phyloP scores from a whole-genome alignment of 192 early-diverging fungal species.

The Coemansia sp. region DNA sequence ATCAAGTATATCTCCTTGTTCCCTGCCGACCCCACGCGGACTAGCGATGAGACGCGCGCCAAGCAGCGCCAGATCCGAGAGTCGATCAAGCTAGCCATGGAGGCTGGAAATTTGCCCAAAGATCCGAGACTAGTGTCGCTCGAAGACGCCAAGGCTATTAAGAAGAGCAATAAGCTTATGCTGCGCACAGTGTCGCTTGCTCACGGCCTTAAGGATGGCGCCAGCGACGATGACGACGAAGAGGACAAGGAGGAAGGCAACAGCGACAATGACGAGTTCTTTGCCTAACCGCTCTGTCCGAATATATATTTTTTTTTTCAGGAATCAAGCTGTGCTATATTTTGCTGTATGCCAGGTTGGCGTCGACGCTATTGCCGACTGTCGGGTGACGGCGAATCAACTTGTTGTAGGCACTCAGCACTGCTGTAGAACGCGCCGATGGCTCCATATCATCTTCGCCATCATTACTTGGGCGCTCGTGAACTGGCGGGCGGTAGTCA shows the following conservation, averaged over 20 bases:
- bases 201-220: slow-evolving; percentile 8
- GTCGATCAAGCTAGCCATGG: slow-evolving; percentile 30
- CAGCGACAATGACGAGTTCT: slow-evolving; percentile 37
- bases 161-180: slow-evolving; percentile 24
- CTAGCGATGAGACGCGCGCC: slow-evolving; percentile 21
- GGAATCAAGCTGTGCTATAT: too few relatives aligned
- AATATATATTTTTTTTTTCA: too few relatives aligned
- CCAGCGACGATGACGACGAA: background rate
- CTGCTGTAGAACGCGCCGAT: slow-evolving; percentile 5
- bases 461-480: background rate
- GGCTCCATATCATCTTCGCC: background rate
- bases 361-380: slow-evolving; percentile 12
- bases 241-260: background rate
- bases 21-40: slow-evolving; percentile 33
- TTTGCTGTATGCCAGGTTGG: slow-evolving; percentile 24
- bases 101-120: slow-evolving; percentile 24
- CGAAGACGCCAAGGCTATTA: slow-evolving; percentile 37
- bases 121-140: slow-evolving; percentile 25
- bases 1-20: slow-evolving; percentile 51
- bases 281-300: too few relatives aligned
- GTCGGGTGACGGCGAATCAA: slow-evolving; percentile 25
- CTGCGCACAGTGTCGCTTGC: slow-evolving; percentile 35
- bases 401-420: slow-evolving; percentile 2
- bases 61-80: slow-evolving; percentile 16
- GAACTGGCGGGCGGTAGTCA: too few relatives aligned